Conservation (phyloP, 2,329 filamentous ascomycete genomes). For the Rhynchosporium secalis region DNA sequence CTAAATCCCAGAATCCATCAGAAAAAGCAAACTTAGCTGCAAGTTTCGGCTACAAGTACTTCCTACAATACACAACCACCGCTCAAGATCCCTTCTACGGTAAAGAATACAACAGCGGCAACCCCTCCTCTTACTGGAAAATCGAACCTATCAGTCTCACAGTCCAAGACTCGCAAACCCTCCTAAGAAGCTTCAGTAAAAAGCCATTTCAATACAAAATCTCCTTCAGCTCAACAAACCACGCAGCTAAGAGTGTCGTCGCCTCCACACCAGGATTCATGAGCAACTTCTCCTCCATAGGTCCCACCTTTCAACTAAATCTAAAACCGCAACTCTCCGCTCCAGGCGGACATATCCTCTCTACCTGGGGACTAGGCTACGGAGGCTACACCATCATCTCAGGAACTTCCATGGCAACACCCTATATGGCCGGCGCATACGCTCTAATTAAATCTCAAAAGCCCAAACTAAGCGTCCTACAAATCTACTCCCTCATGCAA, state of each 20-base stretch:
- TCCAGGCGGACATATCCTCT: constrained; percentile 42
- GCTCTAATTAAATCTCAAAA: constrained; percentile 35
- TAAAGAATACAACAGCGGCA: constrained; percentile 1
- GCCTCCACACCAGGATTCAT: constrained; percentile 2
- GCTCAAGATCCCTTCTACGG: constrained; percentile 9
- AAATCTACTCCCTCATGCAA: constrained; percentile 6
- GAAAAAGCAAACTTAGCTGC: background rate
- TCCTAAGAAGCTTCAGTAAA: constrained; percentile 7
- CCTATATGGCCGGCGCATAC: constrained; percentile 40
- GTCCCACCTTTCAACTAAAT: constrained; percentile 1
- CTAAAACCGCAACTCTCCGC: constrained; percentile 24
- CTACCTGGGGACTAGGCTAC: constrained; percentile 40
- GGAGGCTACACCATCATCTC: constrained; percentile 42
- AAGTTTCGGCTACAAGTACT: constrained; percentile 7
- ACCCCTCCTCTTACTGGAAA: background rate
- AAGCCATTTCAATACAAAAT: constrained; percentile 10
- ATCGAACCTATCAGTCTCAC: constrained; percentile 6
- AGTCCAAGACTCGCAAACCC: background rate
- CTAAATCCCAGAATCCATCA: background rate
- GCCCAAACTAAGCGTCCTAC: background rate
- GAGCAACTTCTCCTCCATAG: constrained; percentile 2
- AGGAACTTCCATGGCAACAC: constrained; percentile 44
- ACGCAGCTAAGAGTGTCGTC: constrained; percentile 11
- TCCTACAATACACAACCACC: background rate
- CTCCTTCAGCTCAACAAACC: background rate